Base-by-base conservation (phyloP, 192 early-diverging fungal species). In the Jimgerdemannia flammicorona region DNA sequence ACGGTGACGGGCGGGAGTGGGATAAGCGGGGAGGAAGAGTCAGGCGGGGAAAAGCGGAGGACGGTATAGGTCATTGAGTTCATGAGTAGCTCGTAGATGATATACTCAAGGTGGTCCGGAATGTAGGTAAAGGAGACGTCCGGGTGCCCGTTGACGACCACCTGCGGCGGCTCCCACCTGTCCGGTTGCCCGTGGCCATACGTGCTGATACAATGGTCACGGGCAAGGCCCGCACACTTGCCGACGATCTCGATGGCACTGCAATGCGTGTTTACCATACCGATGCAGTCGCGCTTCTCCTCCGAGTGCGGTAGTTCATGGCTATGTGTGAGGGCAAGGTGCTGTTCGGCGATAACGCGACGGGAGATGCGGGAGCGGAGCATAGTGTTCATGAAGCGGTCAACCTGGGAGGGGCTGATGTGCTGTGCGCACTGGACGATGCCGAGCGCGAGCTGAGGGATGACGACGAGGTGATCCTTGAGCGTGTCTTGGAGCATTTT, bases 91-190 rank as follows among this genome's bases (percentile, higher is more conserved):
- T 99, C 96, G 73, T 94, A 96, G 7, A 99, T 71, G 54, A 99
- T 94, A 79, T 99, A 99, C 84, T 96, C 94, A 73, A 97, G 92
- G 77, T 99, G 96, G 71, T 95, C 97, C 2, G 95, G 92, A 70
- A 99, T 97, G 79, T 97, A 99, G 75, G 92, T 90, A 79, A 99
- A 95, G 39, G 85, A 83, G 6, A 93, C 92, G 66, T 92, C 87
- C 40, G 70, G 54, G 74, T 90, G 82, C 7, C 94, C 95, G 76
- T 94, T 93, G 17, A 97, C 78, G 3, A 90, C 66, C 3, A 97
- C 89, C 68, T 93, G 84, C 29, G 96, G 96, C 4, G 94, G 84
- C 41, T 83, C 82, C n/a, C 64, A 71, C 14, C 49, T 2, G 80
- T 72, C 63, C 9, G 63, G n/a, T 65, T 68, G 39, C 42, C 40